Evolutionary conservation across 2,329 filamentous ascomycete species (phyloP).

Genomic region (Colletotrichum coccodes): DNA sequence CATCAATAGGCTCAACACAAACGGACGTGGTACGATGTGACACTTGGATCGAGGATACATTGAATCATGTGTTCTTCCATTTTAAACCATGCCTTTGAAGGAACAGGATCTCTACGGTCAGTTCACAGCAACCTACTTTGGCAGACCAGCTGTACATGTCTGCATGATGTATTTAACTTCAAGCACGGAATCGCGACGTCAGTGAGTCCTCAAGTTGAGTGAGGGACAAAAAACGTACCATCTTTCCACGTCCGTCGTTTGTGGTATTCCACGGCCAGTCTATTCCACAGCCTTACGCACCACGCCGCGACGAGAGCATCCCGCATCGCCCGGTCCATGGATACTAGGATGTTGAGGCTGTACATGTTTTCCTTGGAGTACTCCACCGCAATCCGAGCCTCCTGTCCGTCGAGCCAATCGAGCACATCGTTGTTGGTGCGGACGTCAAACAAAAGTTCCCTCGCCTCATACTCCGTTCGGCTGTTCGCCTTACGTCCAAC

Average conservation of each 20-base stretch:
- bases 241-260: slow-evolving; percentile 24
- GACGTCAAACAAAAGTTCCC: slow-evolving; percentile 42
- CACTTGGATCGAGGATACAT: not conserved
- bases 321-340: slow-evolving; percentile 40
- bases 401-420: slow-evolving; percentile 45
- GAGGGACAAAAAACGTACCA: not conserved
- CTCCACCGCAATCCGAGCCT: slow-evolving; percentile 43
- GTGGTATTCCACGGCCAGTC: slow-evolving; percentile 36
- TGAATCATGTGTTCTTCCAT: too few species aligned
- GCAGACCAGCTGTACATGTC: slow-evolving; percentile 10
- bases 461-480: slow-evolving; percentile 34
- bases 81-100: not conserved
- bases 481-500: slow-evolving; percentile 2
- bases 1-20: not conserved
- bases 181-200: not conserved
- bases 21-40: not conserved
- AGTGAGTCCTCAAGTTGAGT: not conserved
- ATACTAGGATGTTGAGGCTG: slow-evolving; percentile 43
- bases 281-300: slow-evolving; percentile 47
- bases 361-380: slow-evolving; percentile 39
- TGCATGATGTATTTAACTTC: slow-evolving; percentile 24
- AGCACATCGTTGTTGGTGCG: slow-evolving; percentile 36
- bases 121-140: not conserved
- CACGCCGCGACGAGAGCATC: slow-evolving; percentile 49
- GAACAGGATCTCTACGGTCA: not conserved